Evolutionary conservation across 1,284 basidiomycete genomes (phyloP).

Genomic region (Peniophora sp.): DNA sequence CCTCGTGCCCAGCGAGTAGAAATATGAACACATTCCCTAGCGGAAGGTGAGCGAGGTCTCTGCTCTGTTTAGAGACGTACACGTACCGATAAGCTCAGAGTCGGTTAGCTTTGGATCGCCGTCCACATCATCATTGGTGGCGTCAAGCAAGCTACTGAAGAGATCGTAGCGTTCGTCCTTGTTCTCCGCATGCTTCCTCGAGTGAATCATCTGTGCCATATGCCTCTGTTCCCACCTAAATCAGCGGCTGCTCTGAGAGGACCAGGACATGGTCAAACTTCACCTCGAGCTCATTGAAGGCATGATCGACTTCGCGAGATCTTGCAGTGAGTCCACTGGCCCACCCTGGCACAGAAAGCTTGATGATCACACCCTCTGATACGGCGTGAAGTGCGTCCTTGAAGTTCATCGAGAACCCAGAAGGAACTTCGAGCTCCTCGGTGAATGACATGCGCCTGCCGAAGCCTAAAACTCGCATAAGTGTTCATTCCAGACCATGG

Average conservation of each 20-base stretch:
- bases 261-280: background rate
- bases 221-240: constrained; percentile 28
- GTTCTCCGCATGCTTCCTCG: constrained; percentile 27
- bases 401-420: constrained; percentile 47
- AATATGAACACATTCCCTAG: constrained; percentile 47
- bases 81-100: constrained; percentile 36
- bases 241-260: background rate
- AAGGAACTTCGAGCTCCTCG: constrained; percentile 30
- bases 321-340: constrained; percentile 31
- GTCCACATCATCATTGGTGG: constrained; percentile 24
- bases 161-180: constrained; percentile 43
- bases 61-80: background rate
- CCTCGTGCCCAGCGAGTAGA: constrained; percentile 30
- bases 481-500: no score
- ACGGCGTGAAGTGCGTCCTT: constrained; percentile 23
- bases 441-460: constrained; percentile 44
- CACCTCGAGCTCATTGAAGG: constrained; percentile 45
- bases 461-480: constrained; percentile 28
- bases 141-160: constrained; percentile 46
- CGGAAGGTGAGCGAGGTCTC: no score
- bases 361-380: constrained; percentile 13
- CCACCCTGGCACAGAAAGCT: constrained; percentile 37
- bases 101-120: constrained; percentile 28
- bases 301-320: constrained; percentile 26
- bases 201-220: constrained; percentile 48